A percentile compares a stretch with the other conserved stretches of the same genome.
phyloP scores from a whole-genome alignment of 306 rosid genomes.

The Castanea sativa region DNA sequence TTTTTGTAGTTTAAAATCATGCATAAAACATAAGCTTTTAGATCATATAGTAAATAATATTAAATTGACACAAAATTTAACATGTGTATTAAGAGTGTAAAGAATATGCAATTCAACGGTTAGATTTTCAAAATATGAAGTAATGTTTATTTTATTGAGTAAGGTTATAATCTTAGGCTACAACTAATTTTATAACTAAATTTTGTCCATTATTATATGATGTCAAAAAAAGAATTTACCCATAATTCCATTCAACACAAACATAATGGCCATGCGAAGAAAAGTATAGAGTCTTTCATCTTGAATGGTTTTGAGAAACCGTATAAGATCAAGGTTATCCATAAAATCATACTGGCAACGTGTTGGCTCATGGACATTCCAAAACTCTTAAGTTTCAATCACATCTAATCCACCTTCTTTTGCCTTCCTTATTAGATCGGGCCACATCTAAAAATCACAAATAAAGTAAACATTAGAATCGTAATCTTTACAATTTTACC shows the following conservation, averaged over 20 bases:
- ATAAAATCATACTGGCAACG: conserved; percentile 23
- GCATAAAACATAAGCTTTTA: too few relatives aligned
- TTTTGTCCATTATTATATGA: background rate
- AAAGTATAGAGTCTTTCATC: conserved; percentile 21
- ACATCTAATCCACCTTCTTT: conserved; percentile 30
- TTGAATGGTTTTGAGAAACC: conserved; percentile 8
- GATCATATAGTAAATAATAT: too few relatives aligned
- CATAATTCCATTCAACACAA: conserved; percentile 65
- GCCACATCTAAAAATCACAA: conserved; percentile 23
- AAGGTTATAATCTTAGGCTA: too few relatives aligned
- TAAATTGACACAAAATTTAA: too few relatives aligned
- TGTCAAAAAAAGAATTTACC: conserved; percentile 17
- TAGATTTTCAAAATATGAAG: too few relatives aligned
- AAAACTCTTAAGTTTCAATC: conserved; percentile 33
- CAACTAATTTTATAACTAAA: too few relatives aligned
- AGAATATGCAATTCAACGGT: too few relatives aligned
- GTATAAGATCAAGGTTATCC: conserved; percentile 29
- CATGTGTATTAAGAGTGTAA: too few relatives aligned
- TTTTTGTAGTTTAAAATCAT: too few relatives aligned
- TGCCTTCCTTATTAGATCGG: conserved; percentile 16
- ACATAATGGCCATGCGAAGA: conserved; percentile 68
- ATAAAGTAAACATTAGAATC: too few relatives aligned
- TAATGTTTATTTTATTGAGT: too few relatives aligned
- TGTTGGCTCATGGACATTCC: conserved; percentile 29
- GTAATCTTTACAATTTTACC: too few relatives aligned